phyloP scores from a whole-genome alignment of 2,329 filamentous ascomycete genomes.

The Penicillium decumbens region DNA sequence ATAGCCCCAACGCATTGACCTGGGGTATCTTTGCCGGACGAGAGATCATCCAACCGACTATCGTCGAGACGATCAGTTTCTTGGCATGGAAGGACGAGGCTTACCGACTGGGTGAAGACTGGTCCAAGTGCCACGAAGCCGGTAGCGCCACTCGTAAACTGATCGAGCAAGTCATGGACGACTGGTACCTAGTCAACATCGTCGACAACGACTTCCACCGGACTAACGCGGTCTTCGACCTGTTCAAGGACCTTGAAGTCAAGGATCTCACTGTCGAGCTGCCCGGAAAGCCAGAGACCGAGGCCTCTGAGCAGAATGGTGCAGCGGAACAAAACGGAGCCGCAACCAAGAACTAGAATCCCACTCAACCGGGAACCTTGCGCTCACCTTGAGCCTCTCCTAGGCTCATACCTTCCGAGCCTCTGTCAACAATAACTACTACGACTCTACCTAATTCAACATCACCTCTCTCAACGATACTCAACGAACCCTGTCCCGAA shows the following conservation, averaged over 20 bases:
- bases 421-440: conserved; percentile 18
- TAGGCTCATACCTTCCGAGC: neutral
- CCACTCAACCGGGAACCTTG: conserved; percentile 10
- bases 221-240: conserved; percentile 71
- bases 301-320: conserved; percentile 14
- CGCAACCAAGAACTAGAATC: conserved; percentile 25
- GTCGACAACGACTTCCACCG: conserved; percentile 98
- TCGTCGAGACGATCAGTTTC: conserved; percentile 96
- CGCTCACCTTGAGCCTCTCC: neutral
- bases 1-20: conserved; percentile 92
- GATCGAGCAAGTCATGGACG: conserved; percentile 77
- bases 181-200: conserved; percentile 93
- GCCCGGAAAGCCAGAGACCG: conserved; percentile 21
- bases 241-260: conserved; percentile 68
- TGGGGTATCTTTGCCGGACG: conserved; percentile 99
- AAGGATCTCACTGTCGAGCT: conserved; percentile 36
- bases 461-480: conserved; percentile 37
- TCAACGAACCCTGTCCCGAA: conserved; percentile 21
- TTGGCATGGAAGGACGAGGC: conserved; percentile 98
- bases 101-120: conserved; percentile 84
- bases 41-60: conserved; percentile 99
- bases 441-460: conserved; percentile 34
- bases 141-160: conserved; percentile 71
- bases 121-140: conserved; percentile 83
- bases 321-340: conserved; percentile 18